Evolutionary conservation across 257 asterid species (phyloP).

Genomic region (Solanum stenotomum): DNA sequence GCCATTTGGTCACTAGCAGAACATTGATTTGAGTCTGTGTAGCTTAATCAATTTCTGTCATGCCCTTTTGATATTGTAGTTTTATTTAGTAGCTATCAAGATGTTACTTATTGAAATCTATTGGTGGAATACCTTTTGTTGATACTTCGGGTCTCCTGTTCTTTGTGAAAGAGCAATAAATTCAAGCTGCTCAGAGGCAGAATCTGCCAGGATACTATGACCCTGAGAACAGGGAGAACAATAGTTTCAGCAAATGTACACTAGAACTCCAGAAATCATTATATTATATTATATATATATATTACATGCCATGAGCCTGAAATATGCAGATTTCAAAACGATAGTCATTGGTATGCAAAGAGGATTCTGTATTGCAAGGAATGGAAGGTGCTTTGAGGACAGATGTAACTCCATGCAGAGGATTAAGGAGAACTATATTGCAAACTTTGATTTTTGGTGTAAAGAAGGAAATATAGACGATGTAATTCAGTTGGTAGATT

Average conservation of each 20-base stretch:
- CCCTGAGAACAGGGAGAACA: slow-evolving; percentile 43
- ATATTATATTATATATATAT: not conserved
- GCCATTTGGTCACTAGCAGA: slow-evolving; percentile 4
- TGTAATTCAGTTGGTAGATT: not conserved
- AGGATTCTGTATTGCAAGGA: not conserved
- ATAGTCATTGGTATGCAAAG: not conserved
- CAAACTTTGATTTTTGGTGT: too few species aligned
- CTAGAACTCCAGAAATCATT: not conserved
- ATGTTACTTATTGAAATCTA: not conserved
- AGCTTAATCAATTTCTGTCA: not conserved
- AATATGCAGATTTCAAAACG: not conserved
- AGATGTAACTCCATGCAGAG: too few species aligned
- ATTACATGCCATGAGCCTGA: not conserved
- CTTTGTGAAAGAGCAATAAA: slow-evolving; percentile 97
- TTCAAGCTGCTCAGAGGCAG: slow-evolving; percentile 97
- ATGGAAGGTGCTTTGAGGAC: too few species aligned
- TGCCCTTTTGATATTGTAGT: not conserved
- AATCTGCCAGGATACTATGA: slow-evolving; percentile 91
- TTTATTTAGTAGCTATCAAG: not conserved
- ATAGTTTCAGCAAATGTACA: not conserved
- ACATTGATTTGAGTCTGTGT: not conserved
- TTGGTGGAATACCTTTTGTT: slow-evolving; percentile 52
- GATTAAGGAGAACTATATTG: too few species aligned
- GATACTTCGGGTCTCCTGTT: slow-evolving; percentile 92
- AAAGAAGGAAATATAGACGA: not conserved